Evolutionary conservation across 176 grass and related monocot genomes (phyloP).

Genomic region (Lolium multiflorum): DNA sequence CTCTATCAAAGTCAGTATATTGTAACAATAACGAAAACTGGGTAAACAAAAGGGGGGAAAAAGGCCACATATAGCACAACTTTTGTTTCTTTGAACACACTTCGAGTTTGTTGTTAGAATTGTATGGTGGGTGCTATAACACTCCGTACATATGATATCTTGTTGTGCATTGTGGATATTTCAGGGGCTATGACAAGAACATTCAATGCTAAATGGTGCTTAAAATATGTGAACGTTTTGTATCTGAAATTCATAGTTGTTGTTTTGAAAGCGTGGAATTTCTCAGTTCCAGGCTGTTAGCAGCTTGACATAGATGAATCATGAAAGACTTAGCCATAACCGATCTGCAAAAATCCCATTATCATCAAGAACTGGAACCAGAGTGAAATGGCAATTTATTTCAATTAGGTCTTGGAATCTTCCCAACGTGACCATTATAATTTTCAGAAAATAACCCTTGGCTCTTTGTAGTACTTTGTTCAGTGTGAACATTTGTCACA

Average conservation of each 20-base stretch:
- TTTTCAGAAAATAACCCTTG: neutral
- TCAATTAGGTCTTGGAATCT: no score
- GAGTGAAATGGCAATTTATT: neutral
- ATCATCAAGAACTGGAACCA: neutral
- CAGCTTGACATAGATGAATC: neutral
- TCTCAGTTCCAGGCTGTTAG: neutral
- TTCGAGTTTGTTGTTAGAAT: neutral
- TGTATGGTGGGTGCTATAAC: neutral
- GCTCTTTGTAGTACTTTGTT: neutral
- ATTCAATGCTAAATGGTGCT: neutral
- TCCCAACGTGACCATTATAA: neutral
- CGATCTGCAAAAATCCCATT: neutral
- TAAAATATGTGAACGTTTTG: neutral
- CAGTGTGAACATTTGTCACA: neutral
- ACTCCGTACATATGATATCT: neutral
- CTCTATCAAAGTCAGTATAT: neutral
- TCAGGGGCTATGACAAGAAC: neutral
- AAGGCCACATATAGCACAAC: neutral
- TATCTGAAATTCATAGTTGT: neutral
- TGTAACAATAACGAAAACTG: neutral
- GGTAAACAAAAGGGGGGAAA: neutral
- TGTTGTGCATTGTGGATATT: neutral
- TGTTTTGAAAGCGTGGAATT: neutral
- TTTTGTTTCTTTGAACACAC: neutral
- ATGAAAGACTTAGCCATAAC: neutral